A percentile compares a stretch with the other conserved stretches of the same genome.
Conservation (phyloP, 495 filamentous ascomycete species). For the Aspergillus conjunctus region DNA sequence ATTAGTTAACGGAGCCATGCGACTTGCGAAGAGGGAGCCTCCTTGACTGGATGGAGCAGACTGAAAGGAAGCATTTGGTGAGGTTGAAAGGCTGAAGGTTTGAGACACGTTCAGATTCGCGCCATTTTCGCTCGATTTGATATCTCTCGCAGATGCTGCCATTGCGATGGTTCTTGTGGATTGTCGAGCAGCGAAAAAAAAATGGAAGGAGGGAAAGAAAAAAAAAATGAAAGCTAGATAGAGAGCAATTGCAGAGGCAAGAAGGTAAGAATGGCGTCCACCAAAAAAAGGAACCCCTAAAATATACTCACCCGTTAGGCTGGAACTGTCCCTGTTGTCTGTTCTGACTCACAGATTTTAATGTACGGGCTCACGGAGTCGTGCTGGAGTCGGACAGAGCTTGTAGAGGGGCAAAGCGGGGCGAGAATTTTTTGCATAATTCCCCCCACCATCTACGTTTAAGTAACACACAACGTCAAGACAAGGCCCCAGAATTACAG, state of each 20-base stretch:
- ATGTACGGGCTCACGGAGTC: not conserved
- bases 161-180: slow-evolving; percentile 8
- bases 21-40: slow-evolving; percentile 33
- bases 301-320: not conserved
- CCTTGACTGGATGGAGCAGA: slow-evolving; percentile 58
- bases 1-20: slow-evolving; percentile 38
- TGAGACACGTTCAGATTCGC: slow-evolving; percentile 49
- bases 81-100: slow-evolving; percentile 59
- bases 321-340: not conserved
- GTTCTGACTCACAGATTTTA: slow-evolving; percentile 2
- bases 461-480: not conserved
- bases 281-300: not conserved
- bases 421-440: not conserved
- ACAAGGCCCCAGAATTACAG: not conserved
- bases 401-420: slow-evolving; percentile 2
- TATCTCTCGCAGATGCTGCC: slow-evolving; percentile 29
- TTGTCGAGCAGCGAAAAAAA: not conserved
- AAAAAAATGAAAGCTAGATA: not conserved
- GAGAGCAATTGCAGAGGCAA: not conserved
- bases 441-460: not conserved
- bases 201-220: not conserved
- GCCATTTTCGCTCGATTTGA: slow-evolving; percentile 37
- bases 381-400: not conserved
- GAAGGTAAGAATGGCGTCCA: not conserved
- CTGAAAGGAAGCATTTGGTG: slow-evolving; percentile 66